A percentile compares a stretch with the other conserved stretches of the same genome.
These are phyloP conservation scores for Fusarium sp. DNA, from an alignment of 2,329 filamentous ascomycete genomes.

Conservation along the genomic window DNA sequence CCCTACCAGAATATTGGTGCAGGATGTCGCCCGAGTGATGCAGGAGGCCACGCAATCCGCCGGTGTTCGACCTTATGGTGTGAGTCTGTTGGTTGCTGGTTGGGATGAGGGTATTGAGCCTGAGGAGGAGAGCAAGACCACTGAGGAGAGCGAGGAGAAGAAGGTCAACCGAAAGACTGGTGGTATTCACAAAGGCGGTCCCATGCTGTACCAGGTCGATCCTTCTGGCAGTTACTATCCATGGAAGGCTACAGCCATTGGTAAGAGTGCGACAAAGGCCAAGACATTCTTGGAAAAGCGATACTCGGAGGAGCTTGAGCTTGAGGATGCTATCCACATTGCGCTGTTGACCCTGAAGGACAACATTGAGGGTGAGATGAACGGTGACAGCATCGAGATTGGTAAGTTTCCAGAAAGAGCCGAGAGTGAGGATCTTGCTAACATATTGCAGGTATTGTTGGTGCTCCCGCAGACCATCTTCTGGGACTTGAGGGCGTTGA, in stretches of 20 bases:
- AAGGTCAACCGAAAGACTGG: constrained; percentile 86
- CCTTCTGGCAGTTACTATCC: constrained; percentile 99
- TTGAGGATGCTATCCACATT: constrained; percentile 99
- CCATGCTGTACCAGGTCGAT: constrained; percentile 98
- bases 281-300: constrained; percentile 99
- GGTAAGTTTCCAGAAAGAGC: constrained; percentile 61
- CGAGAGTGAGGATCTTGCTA: constrained; percentile 16
- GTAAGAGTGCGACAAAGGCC: constrained; percentile 96
- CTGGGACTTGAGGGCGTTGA: constrained; percentile 91
- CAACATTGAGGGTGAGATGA: constrained; percentile 99
- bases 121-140: constrained; percentile 69
- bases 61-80: constrained; percentile 95
- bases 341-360: constrained; percentile 97
- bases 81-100: constrained; percentile 92
- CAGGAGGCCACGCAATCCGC: constrained; percentile 98
- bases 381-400: constrained; percentile 97
- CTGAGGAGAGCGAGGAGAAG: constrained; percentile 71
- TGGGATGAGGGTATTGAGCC: constrained; percentile 98
- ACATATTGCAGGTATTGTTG: constrained; percentile 78
- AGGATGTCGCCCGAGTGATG: constrained; percentile 97
- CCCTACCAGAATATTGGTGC: constrained; percentile 98
- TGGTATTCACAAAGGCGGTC: constrained; percentile 92
- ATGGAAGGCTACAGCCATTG: constrained; percentile 99
- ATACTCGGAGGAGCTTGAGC: constrained; percentile 95
- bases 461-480: constrained; percentile 90